Percentiles rank a stretch among this genome's conserved stretches.
These are phyloP conservation scores for Mycogone perniciosa DNA, from an alignment of 2,329 filamentous ascomycete genomes.

Conservation along the genomic window DNA sequence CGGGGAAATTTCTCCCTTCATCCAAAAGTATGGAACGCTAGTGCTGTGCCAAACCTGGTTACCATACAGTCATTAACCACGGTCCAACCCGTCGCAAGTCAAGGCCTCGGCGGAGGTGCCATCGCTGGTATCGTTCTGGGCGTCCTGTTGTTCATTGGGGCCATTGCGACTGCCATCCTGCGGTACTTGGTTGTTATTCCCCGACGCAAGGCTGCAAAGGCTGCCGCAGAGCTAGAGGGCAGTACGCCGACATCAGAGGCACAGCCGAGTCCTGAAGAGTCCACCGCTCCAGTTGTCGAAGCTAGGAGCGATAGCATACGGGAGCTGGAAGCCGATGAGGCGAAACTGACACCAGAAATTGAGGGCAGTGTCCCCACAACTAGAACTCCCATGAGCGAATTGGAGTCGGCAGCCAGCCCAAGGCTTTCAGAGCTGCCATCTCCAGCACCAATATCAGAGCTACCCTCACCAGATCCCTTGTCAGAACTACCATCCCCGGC, in stretches of 20 bases:
- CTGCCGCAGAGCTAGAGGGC: not conserved
- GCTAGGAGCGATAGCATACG: not conserved
- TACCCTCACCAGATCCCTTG: no score
- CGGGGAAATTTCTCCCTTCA: constrained; percentile 13
- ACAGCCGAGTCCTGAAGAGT: not conserved
- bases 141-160: constrained; percentile 3
- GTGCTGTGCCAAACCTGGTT: constrained; percentile 7
- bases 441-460: constrained; percentile 3
- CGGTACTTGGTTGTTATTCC: constrained; percentile 5
- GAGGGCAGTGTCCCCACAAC: constrained; percentile 1
- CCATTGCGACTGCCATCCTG: not conserved
- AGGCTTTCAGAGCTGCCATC: not conserved
- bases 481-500: constrained; percentile 1
- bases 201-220: constrained; percentile 1
- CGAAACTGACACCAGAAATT: not conserved
- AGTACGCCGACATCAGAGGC: not conserved
- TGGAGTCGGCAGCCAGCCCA: not conserved
- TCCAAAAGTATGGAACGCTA: constrained; percentile 11
- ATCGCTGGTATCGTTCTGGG: constrained; percentile 10
- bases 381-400: constrained; percentile 6
- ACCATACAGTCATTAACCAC: constrained; percentile 7
- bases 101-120: not conserved
- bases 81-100: not conserved
- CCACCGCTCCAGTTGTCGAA: not conserved
- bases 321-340: constrained; percentile 5